Percentiles rank a stretch among this genome's conserved stretches.
Evolutionary conservation across 2,329 filamentous ascomycete species (phyloP).

Genomic region (Microcyclospora pomicola): DNA sequence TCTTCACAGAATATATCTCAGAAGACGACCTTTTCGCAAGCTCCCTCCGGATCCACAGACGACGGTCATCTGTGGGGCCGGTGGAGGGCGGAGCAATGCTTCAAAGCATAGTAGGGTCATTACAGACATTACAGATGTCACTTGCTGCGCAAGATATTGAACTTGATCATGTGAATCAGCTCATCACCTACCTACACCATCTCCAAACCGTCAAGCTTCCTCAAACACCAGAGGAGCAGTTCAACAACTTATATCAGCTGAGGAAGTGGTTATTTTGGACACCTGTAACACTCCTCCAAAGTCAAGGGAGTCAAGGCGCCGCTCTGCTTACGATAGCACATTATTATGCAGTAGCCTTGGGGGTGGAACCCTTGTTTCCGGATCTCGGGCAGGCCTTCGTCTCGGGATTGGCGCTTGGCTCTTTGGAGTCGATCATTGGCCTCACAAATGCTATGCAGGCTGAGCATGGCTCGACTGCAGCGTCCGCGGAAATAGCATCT

Average conservation of each 20-base stretch:
- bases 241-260: conserved; percentile 75
- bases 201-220: conserved; percentile 28
- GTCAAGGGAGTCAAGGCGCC: conserved; percentile 56
- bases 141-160: conserved; percentile 33
- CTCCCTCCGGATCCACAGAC: conserved; percentile 8
- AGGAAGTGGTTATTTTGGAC: conserved; percentile 94
- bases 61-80: conserved; percentile 9
- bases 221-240: conserved; percentile 60
- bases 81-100: conserved; percentile 19
- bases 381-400: conserved; percentile 80
- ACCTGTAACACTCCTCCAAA: conserved; percentile 66
- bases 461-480: conserved; percentile 27
- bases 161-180: conserved; percentile 34
- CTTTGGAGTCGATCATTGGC: conserved; percentile 74
- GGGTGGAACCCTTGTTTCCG: conserved; percentile 81
- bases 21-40: conserved; percentile 43
- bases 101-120: conserved; percentile 26
- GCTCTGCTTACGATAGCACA: conserved; percentile 76
- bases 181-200: conserved; percentile 34
- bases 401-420: conserved; percentile 52
- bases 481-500: conserved; percentile 29
- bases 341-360: conserved; percentile 77
- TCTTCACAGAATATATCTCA: conserved; percentile 68
- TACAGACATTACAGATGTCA: conserved; percentile 31
- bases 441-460: conserved; percentile 54